Evolutionary conservation across 306 rosid species (phyloP), one percentile per base, ranked within the genome.

Genomic region (Ormosia semicastrata): DNA sequence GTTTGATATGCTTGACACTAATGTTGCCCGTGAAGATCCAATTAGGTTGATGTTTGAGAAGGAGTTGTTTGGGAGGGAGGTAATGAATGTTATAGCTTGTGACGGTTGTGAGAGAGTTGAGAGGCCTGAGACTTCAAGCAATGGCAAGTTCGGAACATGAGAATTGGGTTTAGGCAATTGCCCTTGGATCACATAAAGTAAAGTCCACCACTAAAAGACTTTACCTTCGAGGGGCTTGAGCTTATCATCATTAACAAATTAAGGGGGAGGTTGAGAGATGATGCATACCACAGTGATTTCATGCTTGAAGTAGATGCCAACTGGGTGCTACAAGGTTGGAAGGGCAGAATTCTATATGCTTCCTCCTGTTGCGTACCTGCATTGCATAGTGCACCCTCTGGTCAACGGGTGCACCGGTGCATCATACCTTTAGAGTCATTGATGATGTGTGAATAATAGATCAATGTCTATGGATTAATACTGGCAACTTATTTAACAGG

Each of bases 271-370:
- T 77, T 91, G 81, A 87, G 69, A 72, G 59, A 78, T 41, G 74
- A 75, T 80, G 57, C 0, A 0, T 82, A 88, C 68, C 89, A 88
- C 63, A 76, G 77, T 14, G 91, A 91, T 68, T 91, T 86, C 77
- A 73, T 77, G 53, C 71, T 88, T 10, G 92, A 87, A 62, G 84
- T 85, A 50, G 92, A 85, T 29, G 47, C 69, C 3, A 59, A 91
- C 3, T 91, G 94, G 95, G 33, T 93, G 89, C 84, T 91, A 0
- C 95, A 91, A 54, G 88, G 97, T 58, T 93, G 95, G 97, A 93
- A 87, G 86, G 95, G 95, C 0, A 50, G 94, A 62, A 78, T 85
- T 50, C 62, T 87, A 2, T 64, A 39, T 70, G 93, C 97, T 84
- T 84, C 92, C 37, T 83, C 93, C 1, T 86, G 92, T 81, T 92